Base-by-base conservation (phyloP, 2,329 filamentous ascomycete species). In the Claviceps arundinis region DNA sequence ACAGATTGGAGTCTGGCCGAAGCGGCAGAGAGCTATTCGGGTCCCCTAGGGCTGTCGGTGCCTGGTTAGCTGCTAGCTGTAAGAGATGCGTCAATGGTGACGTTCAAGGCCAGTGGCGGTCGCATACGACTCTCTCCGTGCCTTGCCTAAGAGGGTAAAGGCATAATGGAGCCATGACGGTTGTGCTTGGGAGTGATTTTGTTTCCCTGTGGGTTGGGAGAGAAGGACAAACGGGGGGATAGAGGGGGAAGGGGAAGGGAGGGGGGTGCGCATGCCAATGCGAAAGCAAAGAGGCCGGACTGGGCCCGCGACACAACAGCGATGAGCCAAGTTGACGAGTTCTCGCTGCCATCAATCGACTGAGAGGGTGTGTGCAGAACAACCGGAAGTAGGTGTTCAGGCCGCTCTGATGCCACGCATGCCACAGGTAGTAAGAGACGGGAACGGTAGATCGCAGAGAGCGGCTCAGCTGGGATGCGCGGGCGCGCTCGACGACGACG, bases 1-100 rank as follows among this genome's bases (percentile, higher is more conserved):
- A 79, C 77, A 78, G 73, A 71, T 70, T 64, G 70, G 64, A 70
- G 52, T 43, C 47, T 34, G 9, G 4, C 50, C 47, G 50, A 34
- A 47, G 67, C 69, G 69, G 63, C 37, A 54, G 68, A 75, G 69
- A 73, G 74, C 73, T 73, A 40, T 45, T 47, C 26, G 50, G 50
- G 45, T 50, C 37, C 37, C 48, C 48, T 50, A 37, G 53, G 48
- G 50, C 53, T 50, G 50, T 70, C 70, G 71, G 59, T 60, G 57
- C 59, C 58, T 53, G 59, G 73, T 71, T 69, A 73, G 70, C 71
- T 77, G 74, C 75, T 34, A 34, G 30, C 9, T 34, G 30, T 75
- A 75, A 48, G 72, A 68, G 65, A 65, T 76, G 73, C 72, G 73
- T 76, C 70, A 76, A 72, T 71, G 69, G 66, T 71, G 68, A 65